Conservation (phyloP, 495 filamentous ascomycete species). For the Hypoxylon fuscum region DNA sequence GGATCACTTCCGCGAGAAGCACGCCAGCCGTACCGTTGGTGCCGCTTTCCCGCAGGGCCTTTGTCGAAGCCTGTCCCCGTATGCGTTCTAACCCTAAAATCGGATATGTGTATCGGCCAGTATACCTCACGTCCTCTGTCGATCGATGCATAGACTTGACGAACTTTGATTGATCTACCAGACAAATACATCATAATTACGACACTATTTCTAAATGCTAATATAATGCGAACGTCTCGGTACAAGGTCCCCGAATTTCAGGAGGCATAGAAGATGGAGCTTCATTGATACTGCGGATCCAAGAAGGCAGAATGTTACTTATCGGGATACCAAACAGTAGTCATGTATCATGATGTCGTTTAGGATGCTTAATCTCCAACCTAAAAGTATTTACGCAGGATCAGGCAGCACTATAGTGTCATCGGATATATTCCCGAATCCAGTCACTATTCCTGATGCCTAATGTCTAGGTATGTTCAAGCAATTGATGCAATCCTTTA, state of each 20-base stretch:
- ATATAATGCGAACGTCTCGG: slow-evolving; percentile 1
- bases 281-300: neutral
- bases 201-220: neutral
- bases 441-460: too few species aligned
- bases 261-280: neutral
- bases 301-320: neutral
- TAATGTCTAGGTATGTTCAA: too few species aligned
- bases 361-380: too few species aligned
- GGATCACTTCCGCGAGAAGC: slow-evolving; percentile 35
- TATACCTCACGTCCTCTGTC: slow-evolving; percentile 11
- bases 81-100: slow-evolving; percentile 34
- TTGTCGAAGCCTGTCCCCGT: slow-evolving; percentile 22
- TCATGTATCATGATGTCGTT: too few species aligned
- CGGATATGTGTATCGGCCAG: slow-evolving; percentile 19
- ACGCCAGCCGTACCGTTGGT: slow-evolving; percentile 21
- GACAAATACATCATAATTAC: neutral
- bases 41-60: slow-evolving; percentile 34
- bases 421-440: too few species aligned
- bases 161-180: slow-evolving; percentile 8
- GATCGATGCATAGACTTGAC: slow-evolving; percentile 18
- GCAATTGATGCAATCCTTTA: too few species aligned
- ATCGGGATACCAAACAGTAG: too few species aligned
- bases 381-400: too few species aligned
- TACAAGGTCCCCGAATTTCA: neutral
- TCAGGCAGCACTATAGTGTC: too few species aligned